phyloP scores from a whole-genome alignment of 768 basidiomycete species.

The Xerocomus spinulosus region DNA sequence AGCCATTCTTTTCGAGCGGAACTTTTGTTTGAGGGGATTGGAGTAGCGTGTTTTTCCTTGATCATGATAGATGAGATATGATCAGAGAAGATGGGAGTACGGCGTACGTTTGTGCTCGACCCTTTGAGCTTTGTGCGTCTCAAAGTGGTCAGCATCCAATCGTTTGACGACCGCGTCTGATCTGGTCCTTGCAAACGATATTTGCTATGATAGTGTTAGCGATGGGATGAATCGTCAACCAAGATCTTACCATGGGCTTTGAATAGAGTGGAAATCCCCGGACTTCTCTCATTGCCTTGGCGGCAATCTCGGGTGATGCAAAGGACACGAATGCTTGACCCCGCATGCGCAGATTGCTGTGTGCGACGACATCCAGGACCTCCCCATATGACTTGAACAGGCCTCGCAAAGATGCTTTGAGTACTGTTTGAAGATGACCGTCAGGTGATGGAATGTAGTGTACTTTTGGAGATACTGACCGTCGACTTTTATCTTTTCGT shows the following conservation, averaged over 20 bases:
- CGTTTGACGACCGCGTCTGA: conserved; percentile 88
- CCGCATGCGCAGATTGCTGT: conserved; percentile 92
- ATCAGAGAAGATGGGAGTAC: neutral
- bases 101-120: conserved; percentile 80
- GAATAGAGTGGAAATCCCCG: conserved; percentile 92
- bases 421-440: conserved; percentile 44
- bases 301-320: conserved; percentile 72
- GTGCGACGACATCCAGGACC: conserved; percentile 93
- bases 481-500: conserved; percentile 87
- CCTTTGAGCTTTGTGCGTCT: conserved; percentile 69
- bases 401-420: conserved; percentile 82
- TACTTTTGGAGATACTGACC: conserved; percentile 37
- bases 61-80: neutral
- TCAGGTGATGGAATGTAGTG: conserved; percentile 8
- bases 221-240: neutral
- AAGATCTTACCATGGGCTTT: conserved; percentile 80
- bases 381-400: conserved; percentile 93
- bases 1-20: conserved; percentile 74
- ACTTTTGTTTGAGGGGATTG: conserved; percentile 87
- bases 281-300: conserved; percentile 89
- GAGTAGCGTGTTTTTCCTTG: conserved; percentile 77
- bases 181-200: conserved; percentile 84
- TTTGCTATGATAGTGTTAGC: conserved; percentile 59
- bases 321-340: conserved; percentile 99
- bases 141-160: conserved; percentile 60